phyloP scores from a whole-genome alignment of 352 stramenopile genomes.

The Phytophthora cryptogea region DNA sequence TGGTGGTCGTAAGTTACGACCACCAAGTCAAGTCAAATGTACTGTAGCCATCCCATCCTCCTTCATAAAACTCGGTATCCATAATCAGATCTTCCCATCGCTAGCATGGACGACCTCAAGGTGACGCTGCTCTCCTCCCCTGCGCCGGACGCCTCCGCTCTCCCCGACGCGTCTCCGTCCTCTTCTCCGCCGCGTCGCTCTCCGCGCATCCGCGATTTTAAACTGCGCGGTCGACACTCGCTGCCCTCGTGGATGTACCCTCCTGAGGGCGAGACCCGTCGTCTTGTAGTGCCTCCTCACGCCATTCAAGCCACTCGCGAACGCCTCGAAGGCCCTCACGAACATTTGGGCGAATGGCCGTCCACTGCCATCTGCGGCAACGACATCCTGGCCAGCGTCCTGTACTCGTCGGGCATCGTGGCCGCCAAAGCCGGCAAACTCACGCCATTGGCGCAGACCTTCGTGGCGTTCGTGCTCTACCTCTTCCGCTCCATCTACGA shows the following conservation, averaged over 20 bases:
- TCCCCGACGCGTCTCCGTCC: constrained; percentile 5
- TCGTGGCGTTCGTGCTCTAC: constrained; percentile 78
- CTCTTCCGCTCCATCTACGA: constrained; percentile 90
- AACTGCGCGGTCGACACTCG: constrained; percentile 14
- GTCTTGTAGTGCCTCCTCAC: constrained; percentile 30
- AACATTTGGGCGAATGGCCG: constrained; percentile 74
- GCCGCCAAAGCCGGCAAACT: constrained; percentile 81
- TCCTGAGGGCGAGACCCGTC: constrained; percentile 38
- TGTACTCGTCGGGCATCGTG: constrained; percentile 82
- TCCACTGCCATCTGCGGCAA: constrained; percentile 93
- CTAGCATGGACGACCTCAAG: constrained; percentile 59
- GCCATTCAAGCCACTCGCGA: constrained; percentile 35
- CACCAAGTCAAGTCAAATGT: background rate
- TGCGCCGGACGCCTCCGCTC: constrained; percentile 17
- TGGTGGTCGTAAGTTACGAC: too few species aligned
- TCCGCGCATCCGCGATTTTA: constrained; percentile 31
- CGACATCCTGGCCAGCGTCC: constrained; percentile 89
- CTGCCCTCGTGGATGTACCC: constrained; percentile 52
- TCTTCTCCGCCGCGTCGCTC: constrained; percentile 16
- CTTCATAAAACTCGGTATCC: constrained; percentile 6
- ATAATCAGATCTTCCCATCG: constrained; percentile 26
- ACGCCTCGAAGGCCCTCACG: constrained; percentile 27
- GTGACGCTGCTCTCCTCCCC: constrained; percentile 41
- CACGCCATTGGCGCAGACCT: constrained; percentile 77
- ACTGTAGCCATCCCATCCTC: constrained; percentile 11